A percentile compares a stretch with the other conserved stretches of the same genome.
These are phyloP conservation scores for Litsea cubeba DNA, from an alignment of 164 flowering plant genomes.

Conservation along the genomic window DNA sequence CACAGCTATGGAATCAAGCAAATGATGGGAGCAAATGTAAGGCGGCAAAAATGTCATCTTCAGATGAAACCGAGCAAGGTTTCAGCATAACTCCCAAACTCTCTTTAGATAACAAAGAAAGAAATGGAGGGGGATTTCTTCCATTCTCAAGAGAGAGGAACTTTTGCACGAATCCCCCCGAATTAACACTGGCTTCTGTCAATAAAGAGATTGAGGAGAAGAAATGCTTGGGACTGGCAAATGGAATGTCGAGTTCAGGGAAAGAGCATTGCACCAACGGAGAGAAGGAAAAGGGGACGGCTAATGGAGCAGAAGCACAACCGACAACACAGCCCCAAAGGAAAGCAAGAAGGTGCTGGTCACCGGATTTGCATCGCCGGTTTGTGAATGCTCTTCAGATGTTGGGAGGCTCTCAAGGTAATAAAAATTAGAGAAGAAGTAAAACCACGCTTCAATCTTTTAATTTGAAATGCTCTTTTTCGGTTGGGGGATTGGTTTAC, in stretches of 20 bases:
- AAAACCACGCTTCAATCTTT: too few species aligned
- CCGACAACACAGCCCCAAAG: conserved; percentile 49
- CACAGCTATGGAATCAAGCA: conserved; percentile 84
- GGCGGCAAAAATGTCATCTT: conserved; percentile 14
- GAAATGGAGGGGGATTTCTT: conserved; percentile 79
- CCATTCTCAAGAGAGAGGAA: conserved; percentile 77
- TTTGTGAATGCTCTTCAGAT: conserved; percentile 95
- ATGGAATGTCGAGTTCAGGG: conserved; percentile 22
- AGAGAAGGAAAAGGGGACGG: conserved; percentile 33
- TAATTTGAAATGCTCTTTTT: too few species aligned
- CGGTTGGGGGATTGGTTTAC: too few species aligned
- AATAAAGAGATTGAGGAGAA: conserved; percentile 44
- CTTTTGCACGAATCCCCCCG: conserved; percentile 38
- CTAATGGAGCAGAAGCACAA: conserved; percentile 30
- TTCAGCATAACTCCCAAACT: conserved; percentile 43
- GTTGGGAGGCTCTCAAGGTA: conserved; percentile 99
- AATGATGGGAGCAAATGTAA: conserved; percentile 36
- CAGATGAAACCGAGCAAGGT: conserved; percentile 38
- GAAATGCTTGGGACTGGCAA: conserved; percentile 32
- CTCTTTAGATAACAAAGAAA: conserved; percentile 50
- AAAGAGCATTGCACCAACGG: conserved; percentile 30
- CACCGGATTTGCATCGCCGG: conserved; percentile 92
- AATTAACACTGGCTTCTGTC: conserved; percentile 58
- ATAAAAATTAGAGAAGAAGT: neutral
- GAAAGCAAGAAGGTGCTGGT: conserved; percentile 96